Evolutionary conservation across 139 green algal species (phyloP), one percentile per base, ranked within the genome.

Genomic region (Chlamydomonas incerta): DNA sequence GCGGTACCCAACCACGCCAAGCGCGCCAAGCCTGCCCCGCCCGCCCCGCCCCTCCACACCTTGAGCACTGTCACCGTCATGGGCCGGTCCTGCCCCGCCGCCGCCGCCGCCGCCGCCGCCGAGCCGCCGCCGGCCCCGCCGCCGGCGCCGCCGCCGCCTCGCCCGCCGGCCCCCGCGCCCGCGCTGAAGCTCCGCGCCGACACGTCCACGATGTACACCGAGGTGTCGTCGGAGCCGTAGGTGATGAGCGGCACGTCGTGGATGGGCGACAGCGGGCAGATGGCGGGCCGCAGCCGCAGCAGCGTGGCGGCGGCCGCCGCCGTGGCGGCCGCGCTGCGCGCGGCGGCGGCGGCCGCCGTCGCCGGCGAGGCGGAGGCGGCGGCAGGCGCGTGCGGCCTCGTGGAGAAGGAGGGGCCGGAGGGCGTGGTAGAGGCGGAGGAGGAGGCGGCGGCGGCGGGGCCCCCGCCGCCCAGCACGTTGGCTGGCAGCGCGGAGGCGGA

Each of bases 141-240:
- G 5, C 79, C 33, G 17, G 23, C 31, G n/a, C 47, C 34, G 23
- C 67, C 66, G 31, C 80, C 80, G 1, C 26, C 13, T 3, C 10
- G 50, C 37, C 24, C 34, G 3, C n/a, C 47, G 13, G 21, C 29
- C 6, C 67, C 41, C 13, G 24, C 60, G 60, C 60, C 60, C 18
- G 60, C 60, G 8, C 26, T 72, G 80, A 58, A 86, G 67, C 68
- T 89, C 24, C 52, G 67, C 0, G 70, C 76, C 10, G 69, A 68
- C 28, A 89, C 41, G 77, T 91, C 79, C 20, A 86, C 72, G 46
- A 91, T 89, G 63, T 89, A 89, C 29, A 91, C 88, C n/a, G 62
- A 69, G 0, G 74, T 89, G 63, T 91, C 83, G 29, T 91, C 82
- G 0, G 77, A 67, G 1, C 88, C 88, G 75, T 88, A 87, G 35